Evolutionary conservation across 768 basidiomycete genomes (phyloP).

Genomic region (Phlebiopsis gigantea): DNA sequence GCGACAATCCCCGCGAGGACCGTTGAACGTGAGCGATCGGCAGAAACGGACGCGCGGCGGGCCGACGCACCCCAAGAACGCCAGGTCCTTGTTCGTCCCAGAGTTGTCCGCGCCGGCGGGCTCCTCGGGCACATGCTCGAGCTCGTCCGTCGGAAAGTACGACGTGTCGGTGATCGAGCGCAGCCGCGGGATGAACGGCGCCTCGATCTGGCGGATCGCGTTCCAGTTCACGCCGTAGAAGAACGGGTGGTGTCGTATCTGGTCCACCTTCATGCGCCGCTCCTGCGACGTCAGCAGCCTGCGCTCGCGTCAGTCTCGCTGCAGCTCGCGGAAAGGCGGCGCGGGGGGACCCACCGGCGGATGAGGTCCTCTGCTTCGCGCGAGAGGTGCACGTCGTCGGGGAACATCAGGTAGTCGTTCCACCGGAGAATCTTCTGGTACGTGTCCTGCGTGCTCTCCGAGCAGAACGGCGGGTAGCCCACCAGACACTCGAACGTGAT

Average conservation of each 20-base stretch:
- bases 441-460: constrained; percentile 94
- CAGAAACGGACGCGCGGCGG: neutral
- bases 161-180: constrained; percentile 93
- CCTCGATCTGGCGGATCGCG: constrained; percentile 80
- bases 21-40: neutral
- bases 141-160: constrained; percentile 96
- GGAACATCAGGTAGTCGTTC: constrained; percentile 80
- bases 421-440: constrained; percentile 98
- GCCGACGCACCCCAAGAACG: constrained; percentile 50
- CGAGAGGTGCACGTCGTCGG: constrained; percentile 91
- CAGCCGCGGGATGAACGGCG: constrained; percentile 94
- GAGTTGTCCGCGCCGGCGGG: constrained; percentile 33
- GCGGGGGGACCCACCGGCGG: constrained; percentile 53
- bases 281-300: constrained; percentile 86
- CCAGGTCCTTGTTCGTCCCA: constrained; percentile 49
- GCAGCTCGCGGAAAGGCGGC: neutral
- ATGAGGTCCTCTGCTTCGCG: constrained; percentile 89
- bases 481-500: constrained; percentile 99
- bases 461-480: constrained; percentile 96
- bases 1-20: constrained; percentile 4
- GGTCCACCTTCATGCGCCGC: constrained; percentile 70
- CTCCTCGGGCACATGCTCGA: constrained; percentile 66
- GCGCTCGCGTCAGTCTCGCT: neutral
- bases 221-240: constrained; percentile 97
- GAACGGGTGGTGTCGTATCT: constrained; percentile 89